These are phyloP conservation scores for Phialemoniopsis sp. DNA, from an alignment of 2,329 filamentous ascomycete genomes.

Conservation along the genomic window DNA sequence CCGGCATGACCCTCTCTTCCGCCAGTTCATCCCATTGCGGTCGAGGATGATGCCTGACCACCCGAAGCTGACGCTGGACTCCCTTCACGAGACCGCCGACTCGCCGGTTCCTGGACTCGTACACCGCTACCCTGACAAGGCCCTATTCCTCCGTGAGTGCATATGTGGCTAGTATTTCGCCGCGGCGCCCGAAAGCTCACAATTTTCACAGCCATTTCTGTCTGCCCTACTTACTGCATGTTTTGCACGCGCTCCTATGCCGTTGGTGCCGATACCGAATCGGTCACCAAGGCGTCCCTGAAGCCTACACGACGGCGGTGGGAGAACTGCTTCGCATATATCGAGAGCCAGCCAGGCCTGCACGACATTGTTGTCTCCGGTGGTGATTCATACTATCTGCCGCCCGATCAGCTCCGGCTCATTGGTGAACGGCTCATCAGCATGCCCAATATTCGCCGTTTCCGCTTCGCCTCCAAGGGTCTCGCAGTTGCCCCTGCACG, in stretches of 20 bases:
- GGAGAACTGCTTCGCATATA: slow-evolving; percentile 53
- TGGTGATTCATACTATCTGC: slow-evolving; percentile 56
- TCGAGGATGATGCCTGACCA: slow-evolving; percentile 51
- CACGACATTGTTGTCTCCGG: slow-evolving; percentile 60
- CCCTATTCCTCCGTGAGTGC: slow-evolving; percentile 53
- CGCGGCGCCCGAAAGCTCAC: slow-evolving; percentile 10
- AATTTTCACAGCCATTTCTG: slow-evolving; percentile 41
- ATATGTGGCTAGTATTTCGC: not conserved
- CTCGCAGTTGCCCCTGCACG: slow-evolving; percentile 54
- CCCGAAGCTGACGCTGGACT: slow-evolving; percentile 49
- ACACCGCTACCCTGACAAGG: slow-evolving; percentile 61
- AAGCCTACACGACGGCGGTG: slow-evolving; percentile 39
- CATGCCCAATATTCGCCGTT: slow-evolving; percentile 54
- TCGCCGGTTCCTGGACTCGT: slow-evolving; percentile 54
- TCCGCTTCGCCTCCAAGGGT: slow-evolving; percentile 60
- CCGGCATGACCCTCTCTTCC: slow-evolving; percentile 53
- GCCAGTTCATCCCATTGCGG: slow-evolving; percentile 55
- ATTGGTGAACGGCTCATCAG: slow-evolving; percentile 52
- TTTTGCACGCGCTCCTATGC: slow-evolving; percentile 60
- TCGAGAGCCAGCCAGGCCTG: slow-evolving; percentile 42
- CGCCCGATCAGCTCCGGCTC: slow-evolving; percentile 42
- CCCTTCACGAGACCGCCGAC: slow-evolving; percentile 52
- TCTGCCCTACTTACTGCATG: slow-evolving; percentile 59
- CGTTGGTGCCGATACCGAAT: slow-evolving; percentile 50
- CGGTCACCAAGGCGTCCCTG: slow-evolving; percentile 38